These are phyloP conservation scores for Trichosanthes truncata DNA, from an alignment of 306 rosid genomes.

Conservation along the genomic window DNA sequence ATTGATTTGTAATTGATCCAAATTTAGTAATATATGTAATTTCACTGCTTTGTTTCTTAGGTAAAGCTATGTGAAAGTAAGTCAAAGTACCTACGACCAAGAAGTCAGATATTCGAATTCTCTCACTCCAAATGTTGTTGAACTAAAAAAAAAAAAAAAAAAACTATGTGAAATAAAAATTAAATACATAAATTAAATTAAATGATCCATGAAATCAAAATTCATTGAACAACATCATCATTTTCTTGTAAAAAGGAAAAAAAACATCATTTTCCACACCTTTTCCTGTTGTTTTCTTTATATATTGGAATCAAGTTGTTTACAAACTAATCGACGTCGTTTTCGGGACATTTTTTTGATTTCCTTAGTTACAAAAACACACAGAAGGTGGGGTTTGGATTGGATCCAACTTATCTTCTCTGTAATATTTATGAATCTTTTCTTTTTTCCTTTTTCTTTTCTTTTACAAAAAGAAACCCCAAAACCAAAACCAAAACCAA, in stretches of 20 bases:
- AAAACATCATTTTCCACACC: background rate
- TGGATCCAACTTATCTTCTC: background rate
- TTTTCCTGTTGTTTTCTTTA: background rate
- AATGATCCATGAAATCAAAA: background rate
- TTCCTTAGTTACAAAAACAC: background rate
- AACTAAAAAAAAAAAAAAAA: too few species aligned
- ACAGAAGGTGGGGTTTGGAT: background rate
- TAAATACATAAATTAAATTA: background rate
- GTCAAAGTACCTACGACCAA: too few species aligned
- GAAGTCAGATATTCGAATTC: too few species aligned
- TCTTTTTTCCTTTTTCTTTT: background rate
- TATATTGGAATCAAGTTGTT: background rate
- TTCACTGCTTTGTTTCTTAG: too few species aligned
- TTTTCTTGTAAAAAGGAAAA: background rate
- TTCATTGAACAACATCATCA: background rate
- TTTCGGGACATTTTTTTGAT: background rate
- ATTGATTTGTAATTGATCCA: too few species aligned
- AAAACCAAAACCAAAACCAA: background rate
- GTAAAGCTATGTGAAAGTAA: too few species aligned
- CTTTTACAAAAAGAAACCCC: background rate
- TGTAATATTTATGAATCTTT: background rate
- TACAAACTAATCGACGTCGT: background rate
- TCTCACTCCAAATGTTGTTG: too few species aligned
- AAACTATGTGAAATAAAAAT: too few species aligned
- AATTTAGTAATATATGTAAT: too few species aligned